Conservation (phyloP, 2,329 filamentous ascomycete species). For the Colletotrichum lentis region DNA sequence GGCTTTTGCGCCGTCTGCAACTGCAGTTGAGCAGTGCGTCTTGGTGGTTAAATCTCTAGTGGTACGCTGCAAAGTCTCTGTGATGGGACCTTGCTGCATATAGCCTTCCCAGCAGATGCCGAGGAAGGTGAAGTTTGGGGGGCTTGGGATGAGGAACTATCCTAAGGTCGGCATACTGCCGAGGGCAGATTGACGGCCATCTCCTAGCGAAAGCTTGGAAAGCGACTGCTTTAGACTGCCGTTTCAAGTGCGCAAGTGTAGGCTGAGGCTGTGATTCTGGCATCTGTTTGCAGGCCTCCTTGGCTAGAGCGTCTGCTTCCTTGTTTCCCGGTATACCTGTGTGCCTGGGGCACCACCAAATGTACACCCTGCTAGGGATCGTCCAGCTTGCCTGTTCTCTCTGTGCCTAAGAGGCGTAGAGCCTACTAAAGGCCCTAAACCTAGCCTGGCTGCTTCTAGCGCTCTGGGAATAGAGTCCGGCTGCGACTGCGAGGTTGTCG, state of each 20-base stretch:
- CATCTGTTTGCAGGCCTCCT: not conserved
- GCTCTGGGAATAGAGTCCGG: not conserved
- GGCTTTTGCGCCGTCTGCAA: conserved; percentile 1
- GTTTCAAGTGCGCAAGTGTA: not conserved
- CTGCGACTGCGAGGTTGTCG: not conserved
- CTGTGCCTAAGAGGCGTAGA: not conserved
- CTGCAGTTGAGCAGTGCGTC: not conserved
- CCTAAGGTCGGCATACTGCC: not conserved
- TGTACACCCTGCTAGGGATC: not conserved
- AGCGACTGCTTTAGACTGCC: not conserved
- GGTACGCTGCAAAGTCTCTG: conserved; percentile 4
- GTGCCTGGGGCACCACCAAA: not conserved
- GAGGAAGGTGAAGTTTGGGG: not conserved
- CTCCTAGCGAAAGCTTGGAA: not conserved
- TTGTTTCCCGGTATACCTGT: not conserved
- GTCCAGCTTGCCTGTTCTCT: not conserved
- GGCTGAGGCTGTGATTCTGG: conserved; percentile 6
- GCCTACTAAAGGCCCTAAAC: conserved; percentile 3
- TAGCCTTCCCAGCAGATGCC: not conserved
- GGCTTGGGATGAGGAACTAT: conserved; percentile 6
- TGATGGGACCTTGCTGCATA: conserved; percentile 3
- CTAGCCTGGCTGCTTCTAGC: not conserved
- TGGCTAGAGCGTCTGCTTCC: conserved; percentile 7
- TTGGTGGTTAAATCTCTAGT: not conserved
- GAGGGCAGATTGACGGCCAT: not conserved